Base-by-base conservation (phyloP, 495 filamentous ascomycete genomes). In the Aspergillus carlsbadensis region DNA sequence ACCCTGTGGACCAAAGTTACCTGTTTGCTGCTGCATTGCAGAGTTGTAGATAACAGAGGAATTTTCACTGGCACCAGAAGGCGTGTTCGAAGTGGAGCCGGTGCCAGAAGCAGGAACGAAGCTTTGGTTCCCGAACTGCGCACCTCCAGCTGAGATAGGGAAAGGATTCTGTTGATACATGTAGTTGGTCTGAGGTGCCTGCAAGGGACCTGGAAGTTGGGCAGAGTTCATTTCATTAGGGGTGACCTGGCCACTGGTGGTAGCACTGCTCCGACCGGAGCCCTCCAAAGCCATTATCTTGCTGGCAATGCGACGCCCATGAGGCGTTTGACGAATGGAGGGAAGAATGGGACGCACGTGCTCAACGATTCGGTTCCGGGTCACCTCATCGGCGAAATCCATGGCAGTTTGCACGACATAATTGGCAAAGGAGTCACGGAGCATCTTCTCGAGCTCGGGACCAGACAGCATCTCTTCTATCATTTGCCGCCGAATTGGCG, bases 331-430 rank as follows among this genome's bases (percentile, higher is more conserved):
- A 37, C 91, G 87, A 52, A 98, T 91, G 1, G 80, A 74, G 6
- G 90, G 88, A 20, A 98, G 77, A 53, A 90, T 80, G 0, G 92
- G 93, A 21, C 91, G 90, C 58, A 98, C 88, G 29, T 78, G 79
- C 34, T 97, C 90, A 35, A 95, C 83, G 18, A 98, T 80, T 22
- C 80, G 80, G 53, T 75, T 74, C 70, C 91, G 90, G 59, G 83
- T 87, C 8, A 82, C 78, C 0, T 79, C 69, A 45, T 92, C 89
- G 7, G 89, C 83, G 62, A 90, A 91, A 57, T 97, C 92, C 59
- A 96, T 79, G 41, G 94, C 94, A 33, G 94, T 98, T 80, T 98
- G 94, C 35, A 98, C 87, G 58, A 98, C 94, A 67, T 98, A 98
- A 72, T 98, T 98, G 59, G 89, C 94, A 67, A 88, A 98, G 0